A percentile compares a stretch with the other conserved stretches of the same genome.
Conservation (phyloP, 306 rosid species). For the Glycine tomentella region DNA sequence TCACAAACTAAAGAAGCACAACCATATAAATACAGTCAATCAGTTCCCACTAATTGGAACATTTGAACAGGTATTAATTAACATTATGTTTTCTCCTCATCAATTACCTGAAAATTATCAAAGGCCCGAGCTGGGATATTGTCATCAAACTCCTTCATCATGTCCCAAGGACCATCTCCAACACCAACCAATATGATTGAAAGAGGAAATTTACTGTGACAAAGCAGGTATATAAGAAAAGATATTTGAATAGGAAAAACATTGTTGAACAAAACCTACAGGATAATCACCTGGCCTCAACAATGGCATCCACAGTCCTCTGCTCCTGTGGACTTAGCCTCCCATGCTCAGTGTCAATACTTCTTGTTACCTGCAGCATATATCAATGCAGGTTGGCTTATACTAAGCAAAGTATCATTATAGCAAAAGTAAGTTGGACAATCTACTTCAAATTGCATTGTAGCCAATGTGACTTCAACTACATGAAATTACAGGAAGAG, state of each 20-base stretch:
- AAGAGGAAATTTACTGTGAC: conserved; percentile 84
- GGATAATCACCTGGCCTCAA: conserved; percentile 81
- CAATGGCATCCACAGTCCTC: conserved; percentile 89
- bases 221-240: conserved; percentile 42
- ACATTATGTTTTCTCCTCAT: background rate
- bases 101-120: conserved; percentile 90
- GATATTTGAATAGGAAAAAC: conserved; percentile 27
- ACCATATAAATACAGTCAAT: conserved; percentile 30
- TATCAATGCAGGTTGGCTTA: conserved; percentile 19
- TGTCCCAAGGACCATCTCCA: conserved; percentile 99
- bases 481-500: background rate
- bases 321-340: conserved; percentile 91
- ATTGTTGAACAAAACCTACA: background rate
- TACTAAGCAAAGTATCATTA: conserved; percentile 11
- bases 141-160: conserved; percentile 95
- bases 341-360: conserved; percentile 81
- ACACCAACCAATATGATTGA: conserved; percentile 95
- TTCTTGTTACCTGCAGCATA: conserved; percentile 86
- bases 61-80: conserved; percentile 13
- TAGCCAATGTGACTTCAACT: background rate
- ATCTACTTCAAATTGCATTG: conserved; percentile 1
- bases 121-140: conserved; percentile 88
- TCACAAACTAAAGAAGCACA: conserved; percentile 75
- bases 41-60: conserved; percentile 20
- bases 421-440: background rate